These are phyloP conservation scores for Patellifolia procumbens DNA, from an alignment of 179 eudicot species.

Conservation along the genomic window DNA sequence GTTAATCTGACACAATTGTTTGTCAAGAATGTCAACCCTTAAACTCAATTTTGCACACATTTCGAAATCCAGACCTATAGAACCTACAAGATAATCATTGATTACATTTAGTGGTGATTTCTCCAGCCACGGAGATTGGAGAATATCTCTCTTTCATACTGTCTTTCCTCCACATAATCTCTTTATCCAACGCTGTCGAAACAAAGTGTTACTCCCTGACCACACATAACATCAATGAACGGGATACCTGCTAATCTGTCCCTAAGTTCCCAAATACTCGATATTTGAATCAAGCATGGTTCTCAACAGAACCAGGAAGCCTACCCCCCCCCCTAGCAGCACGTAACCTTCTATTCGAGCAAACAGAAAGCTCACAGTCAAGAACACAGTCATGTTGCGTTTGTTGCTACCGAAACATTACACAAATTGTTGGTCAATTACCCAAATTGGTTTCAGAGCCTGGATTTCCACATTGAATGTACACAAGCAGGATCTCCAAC, in stretches of 20 bases:
- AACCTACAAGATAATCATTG: no score
- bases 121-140: neutral
- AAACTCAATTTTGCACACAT: neutral
- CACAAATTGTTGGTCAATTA: neutral
- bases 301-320: neutral
- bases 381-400: neutral
- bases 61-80: neutral
- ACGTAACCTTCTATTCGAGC: neutral
- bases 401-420: neutral
- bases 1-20: neutral
- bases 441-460: neutral
- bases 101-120: neutral
- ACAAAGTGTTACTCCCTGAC: neutral
- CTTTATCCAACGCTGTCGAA: neutral
- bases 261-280: neutral
- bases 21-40: neutral
- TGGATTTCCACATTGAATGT: constrained; percentile 4
- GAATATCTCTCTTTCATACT: neutral
- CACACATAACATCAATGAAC: neutral
- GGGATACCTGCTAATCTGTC: neutral
- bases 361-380: constrained; percentile 2
- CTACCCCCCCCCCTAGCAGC: neutral
- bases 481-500: no score
- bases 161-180: neutral
- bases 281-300: neutral